Evolutionary conservation across 164 flowering plant species (phyloP).

Genomic region (Vitis rotundifolia): DNA sequence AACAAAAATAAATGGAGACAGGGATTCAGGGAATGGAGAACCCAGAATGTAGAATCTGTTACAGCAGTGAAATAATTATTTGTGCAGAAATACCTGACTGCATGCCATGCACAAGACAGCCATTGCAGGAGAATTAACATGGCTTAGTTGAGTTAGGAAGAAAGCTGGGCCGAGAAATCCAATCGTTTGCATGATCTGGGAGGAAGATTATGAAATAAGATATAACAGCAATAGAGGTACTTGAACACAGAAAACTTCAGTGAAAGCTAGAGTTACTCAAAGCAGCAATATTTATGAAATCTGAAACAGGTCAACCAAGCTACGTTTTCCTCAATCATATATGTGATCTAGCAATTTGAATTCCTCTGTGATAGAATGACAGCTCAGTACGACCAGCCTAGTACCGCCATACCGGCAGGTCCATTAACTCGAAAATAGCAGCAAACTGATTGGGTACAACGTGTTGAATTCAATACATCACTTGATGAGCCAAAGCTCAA

Average conservation of each 20-base stretch:
- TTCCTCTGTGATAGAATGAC: not conserved
- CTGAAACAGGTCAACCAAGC: not conserved
- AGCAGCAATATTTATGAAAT: not conserved
- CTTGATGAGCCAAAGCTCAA: too few species aligned
- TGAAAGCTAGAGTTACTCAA: not conserved
- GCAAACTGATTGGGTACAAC: too few species aligned
- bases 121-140: slow-evolving; percentile 89
- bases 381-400: not conserved
- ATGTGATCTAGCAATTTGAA: not conserved
- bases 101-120: slow-evolving; percentile 97
- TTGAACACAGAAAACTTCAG: not conserved
- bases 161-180: slow-evolving; percentile 99
- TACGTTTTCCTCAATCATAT: not conserved
- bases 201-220: not conserved
- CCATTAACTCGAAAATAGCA: not conserved
- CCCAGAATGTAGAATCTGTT: not conserved
- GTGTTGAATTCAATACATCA: too few species aligned
- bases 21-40: not conserved
- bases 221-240: not conserved
- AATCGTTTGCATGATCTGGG: slow-evolving; percentile 91
- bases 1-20: not conserved
- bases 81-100: slow-evolving; percentile 69
- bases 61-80: not conserved
- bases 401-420: not conserved
- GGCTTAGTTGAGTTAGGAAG: slow-evolving; percentile 91